Conservation (phyloP, 164 flowering plant species). For the Liriodendron chinense region DNA sequence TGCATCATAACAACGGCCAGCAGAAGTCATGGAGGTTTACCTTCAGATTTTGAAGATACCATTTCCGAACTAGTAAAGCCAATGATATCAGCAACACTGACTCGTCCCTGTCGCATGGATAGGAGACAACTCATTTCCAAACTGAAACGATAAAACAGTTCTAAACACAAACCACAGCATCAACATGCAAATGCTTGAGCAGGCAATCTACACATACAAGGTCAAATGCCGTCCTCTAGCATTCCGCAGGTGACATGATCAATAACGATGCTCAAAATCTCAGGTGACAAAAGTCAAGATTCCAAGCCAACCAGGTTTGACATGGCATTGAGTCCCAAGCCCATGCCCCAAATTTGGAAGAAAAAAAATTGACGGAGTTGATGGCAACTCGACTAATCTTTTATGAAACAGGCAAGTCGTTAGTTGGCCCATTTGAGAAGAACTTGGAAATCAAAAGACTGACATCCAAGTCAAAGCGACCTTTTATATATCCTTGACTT, state of each 20-base stretch:
- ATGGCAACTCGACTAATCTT: neutral
- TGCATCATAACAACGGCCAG: neutral
- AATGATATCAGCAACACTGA: constrained; percentile 82
- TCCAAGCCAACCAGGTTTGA: neutral
- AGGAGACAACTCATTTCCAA: constrained; percentile 2
- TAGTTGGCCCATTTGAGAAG: neutral
- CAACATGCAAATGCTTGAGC: neutral
- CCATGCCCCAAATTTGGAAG: neutral
- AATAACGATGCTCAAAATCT: neutral
- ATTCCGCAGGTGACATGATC: neutral
- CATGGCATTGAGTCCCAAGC: neutral
- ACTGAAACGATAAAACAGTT: neutral
- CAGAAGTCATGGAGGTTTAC: constrained; percentile 21
- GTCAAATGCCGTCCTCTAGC: neutral
- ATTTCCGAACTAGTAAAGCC: constrained; percentile 68
- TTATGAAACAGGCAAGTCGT: neutral
- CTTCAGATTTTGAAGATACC: constrained; percentile 69
- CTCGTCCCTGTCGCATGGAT: constrained; percentile 54
- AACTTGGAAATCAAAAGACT: neutral
- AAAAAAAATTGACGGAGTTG: neutral
- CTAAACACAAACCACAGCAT: neutral
- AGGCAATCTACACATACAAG: neutral
- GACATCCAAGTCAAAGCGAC: neutral
- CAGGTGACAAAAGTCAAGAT: neutral
- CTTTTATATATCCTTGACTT: neutral